These are phyloP conservation scores for Ophiosphaerella narmari DNA, from an alignment of 2,329 filamentous ascomycete species.

Conservation along the genomic window DNA sequence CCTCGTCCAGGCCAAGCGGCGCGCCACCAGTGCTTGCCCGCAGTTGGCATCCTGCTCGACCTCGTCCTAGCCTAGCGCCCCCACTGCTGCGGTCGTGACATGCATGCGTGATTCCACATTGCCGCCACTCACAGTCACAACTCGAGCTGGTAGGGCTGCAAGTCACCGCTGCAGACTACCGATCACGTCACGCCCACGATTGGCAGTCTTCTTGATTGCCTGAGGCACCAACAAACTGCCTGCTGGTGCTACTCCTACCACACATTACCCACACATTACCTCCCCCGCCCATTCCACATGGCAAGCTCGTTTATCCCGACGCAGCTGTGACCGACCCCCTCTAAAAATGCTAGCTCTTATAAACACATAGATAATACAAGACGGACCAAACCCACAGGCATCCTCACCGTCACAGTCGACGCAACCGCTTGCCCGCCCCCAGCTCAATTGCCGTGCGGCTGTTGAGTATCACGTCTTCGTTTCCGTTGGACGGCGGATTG, in stretches of 20 bases:
- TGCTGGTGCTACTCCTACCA: no score
- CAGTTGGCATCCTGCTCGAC: neutral
- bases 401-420: slow-evolving; percentile 24
- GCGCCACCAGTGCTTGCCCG: slow-evolving; percentile 2
- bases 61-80: neutral
- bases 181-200: no score
- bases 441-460: slow-evolving; percentile 47
- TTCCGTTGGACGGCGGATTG: slow-evolving; percentile 38
- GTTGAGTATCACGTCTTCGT: slow-evolving; percentile 35
- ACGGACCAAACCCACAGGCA: slow-evolving; percentile 2
- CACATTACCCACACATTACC: neutral
- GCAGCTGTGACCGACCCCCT: slow-evolving; percentile 12
- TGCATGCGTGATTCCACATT: neutral
- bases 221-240: no score
- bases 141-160: slow-evolving; percentile 5
- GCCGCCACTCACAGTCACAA: neutral
- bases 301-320: slow-evolving; percentile 1
- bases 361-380: slow-evolving; percentile 26
- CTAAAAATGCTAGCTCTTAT: slow-evolving; percentile 28
- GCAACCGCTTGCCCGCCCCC: slow-evolving; percentile 41
- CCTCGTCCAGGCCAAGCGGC: neutral
- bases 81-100: neutral
- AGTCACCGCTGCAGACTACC: neutral
- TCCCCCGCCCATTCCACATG: neutral
- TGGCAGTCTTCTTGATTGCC: no score